Percentiles rank a stretch among this genome's conserved stretches.
These are phyloP conservation scores for Teunomyces aglyptinius DNA, from an alignment of 805 yeast genomes.

Conservation along the genomic window DNA sequence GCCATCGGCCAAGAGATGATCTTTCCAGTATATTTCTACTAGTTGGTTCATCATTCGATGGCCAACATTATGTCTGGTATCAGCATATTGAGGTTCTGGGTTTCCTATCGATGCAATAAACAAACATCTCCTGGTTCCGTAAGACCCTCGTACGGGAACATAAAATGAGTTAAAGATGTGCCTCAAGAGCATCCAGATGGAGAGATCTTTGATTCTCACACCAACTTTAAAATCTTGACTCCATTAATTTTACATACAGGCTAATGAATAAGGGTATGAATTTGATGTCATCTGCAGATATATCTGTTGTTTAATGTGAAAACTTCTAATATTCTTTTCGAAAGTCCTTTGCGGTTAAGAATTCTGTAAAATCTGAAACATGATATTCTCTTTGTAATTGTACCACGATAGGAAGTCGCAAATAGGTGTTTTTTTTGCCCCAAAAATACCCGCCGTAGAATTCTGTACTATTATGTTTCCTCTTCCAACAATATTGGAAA, in stretches of 20 bases:
- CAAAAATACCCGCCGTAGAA: not conserved
- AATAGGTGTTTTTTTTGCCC: not conserved
- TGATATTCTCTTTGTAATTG: not conserved
- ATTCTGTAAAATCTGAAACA: not conserved
- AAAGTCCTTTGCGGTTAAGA: too few species aligned
- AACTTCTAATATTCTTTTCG: too few species aligned
- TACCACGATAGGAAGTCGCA: not conserved
- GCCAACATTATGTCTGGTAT: conserved; percentile 80
- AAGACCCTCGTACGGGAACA: conserved; percentile 6
- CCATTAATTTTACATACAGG: too few species aligned
- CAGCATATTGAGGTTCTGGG: conserved; percentile 59
- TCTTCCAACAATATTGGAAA: not conserved
- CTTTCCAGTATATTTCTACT: conserved; percentile 22
- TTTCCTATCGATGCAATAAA: conserved; percentile 66
- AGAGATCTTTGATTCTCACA: not conserved
- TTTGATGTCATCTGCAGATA: too few species aligned
- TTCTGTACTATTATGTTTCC: not conserved
- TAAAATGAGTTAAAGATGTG: conserved; percentile 7
- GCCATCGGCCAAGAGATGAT: conserved; percentile 9
- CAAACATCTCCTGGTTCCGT: conserved; percentile 13
- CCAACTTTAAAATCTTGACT: not conserved
- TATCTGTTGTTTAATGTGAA: too few species aligned
- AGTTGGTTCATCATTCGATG: conserved; percentile 48
- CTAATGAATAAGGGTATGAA: too few species aligned
- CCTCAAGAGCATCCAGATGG: conserved; percentile 7